A percentile compares a stretch with the other conserved stretches of the same genome.
phyloP scores from a whole-genome alignment of 1,284 basidiomycete species.

The Chalciporus sp. region DNA sequence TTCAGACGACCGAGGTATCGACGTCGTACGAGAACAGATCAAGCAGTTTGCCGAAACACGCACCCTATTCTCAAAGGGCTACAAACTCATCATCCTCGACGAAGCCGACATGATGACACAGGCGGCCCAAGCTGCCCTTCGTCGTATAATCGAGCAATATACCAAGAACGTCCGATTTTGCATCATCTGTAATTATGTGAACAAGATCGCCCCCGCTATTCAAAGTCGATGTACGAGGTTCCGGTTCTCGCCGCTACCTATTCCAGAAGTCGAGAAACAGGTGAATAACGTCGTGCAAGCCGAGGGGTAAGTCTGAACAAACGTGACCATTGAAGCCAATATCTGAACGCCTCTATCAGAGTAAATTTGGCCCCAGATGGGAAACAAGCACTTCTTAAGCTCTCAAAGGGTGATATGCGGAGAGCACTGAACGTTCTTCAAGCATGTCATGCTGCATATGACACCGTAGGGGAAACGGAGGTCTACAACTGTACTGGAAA shows the following conservation, averaged over 20 bases:
- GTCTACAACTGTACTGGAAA: slow-evolving; percentile 97
- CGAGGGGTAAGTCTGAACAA: slow-evolving; percentile 69
- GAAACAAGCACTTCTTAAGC: slow-evolving; percentile 85
- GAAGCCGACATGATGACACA: slow-evolving; percentile 99
- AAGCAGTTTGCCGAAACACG: slow-evolving; percentile 98
- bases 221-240: slow-evolving; percentile 98
- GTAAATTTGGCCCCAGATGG: slow-evolving; percentile 89
- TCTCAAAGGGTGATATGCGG: slow-evolving; percentile 97
- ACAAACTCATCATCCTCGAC: slow-evolving; percentile 97
- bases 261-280: slow-evolving; percentile 83
- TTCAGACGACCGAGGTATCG: slow-evolving; percentile 97
- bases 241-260: slow-evolving; percentile 94
- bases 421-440: slow-evolving; percentile 95
- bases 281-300: slow-evolving; percentile 80
- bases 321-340: background rate
- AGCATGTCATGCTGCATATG: slow-evolving; percentile 97
- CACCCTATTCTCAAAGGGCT: slow-evolving; percentile 88
- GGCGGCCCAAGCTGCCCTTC: slow-evolving; percentile 93
- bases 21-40: slow-evolving; percentile 98
- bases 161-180: slow-evolving; percentile 99
- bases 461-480: slow-evolving; percentile 84
- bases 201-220: slow-evolving; percentile 98
- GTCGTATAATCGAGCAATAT: slow-evolving; percentile 98
- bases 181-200: slow-evolving; percentile 99
- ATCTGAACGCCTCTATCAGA: slow-evolving; percentile 44